Conservation (phyloP, 2,329 filamentous ascomycete genomes). For the Sporothrix brasiliensis region DNA sequence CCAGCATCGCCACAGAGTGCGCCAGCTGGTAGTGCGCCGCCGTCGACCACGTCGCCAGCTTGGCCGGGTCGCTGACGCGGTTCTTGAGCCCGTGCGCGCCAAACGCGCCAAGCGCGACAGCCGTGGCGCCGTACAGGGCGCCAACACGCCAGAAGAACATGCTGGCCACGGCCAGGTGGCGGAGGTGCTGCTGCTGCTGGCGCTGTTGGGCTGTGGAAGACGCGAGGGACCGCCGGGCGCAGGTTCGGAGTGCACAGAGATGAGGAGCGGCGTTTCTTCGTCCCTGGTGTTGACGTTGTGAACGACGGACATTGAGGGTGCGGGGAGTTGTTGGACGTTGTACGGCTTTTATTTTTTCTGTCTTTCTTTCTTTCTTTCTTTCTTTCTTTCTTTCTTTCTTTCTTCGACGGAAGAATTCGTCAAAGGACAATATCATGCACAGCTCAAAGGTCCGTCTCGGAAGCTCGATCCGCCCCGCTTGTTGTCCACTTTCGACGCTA, state of each 20-base stretch:
- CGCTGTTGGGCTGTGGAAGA: neutral
- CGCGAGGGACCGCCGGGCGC: neutral
- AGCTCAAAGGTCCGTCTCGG: neutral
- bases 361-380: too few species aligned
- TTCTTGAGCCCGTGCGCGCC: slow-evolving; percentile 69
- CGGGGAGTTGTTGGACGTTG: too few species aligned
- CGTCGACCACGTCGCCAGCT: slow-evolving; percentile 63
- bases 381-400: too few species aligned
- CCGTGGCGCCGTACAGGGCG: slow-evolving; percentile 63
- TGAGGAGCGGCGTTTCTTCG: slow-evolving; percentile 35
- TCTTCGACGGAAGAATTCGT: too few species aligned
- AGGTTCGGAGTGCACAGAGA: slow-evolving; percentile 29
- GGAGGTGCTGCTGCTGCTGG: slow-evolving; percentile 13
- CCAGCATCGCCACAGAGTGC: slow-evolving; percentile 63
- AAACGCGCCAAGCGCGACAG: slow-evolving; percentile 66
- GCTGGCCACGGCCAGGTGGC: slow-evolving; percentile 29
- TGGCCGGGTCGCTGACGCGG: slow-evolving; percentile 60
- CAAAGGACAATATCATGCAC: too few species aligned
- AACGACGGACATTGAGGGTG: slow-evolving; percentile 32
- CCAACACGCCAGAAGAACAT: slow-evolving; percentile 61
- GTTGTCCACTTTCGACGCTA: slow-evolving; percentile 1
- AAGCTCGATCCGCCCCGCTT: neutral
- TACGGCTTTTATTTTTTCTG: too few species aligned
- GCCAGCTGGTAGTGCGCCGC: slow-evolving; percentile 71
- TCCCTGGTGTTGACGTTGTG: slow-evolving; percentile 29